Evolutionary conservation across 148 eudicot species (phyloP).

Genomic region (Spergularia bocconei): DNA sequence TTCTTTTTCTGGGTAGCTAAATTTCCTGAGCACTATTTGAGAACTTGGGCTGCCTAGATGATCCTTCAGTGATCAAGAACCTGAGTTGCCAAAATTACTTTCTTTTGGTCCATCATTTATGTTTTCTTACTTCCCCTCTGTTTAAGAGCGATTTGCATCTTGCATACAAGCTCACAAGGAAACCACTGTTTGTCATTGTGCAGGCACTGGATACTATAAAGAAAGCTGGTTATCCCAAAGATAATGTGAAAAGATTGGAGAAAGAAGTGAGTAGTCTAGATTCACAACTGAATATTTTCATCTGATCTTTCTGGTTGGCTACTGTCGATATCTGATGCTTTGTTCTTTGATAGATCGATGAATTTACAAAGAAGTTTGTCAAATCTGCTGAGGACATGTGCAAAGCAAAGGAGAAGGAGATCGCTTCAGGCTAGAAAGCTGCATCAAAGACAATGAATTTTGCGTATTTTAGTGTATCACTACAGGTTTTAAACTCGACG

Average conservation of each 20-base stretch:
- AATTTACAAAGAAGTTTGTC: slow-evolving; percentile 45
- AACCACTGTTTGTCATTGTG: slow-evolving; percentile 15
- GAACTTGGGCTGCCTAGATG: no score
- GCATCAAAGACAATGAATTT: neutral
- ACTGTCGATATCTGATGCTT: neutral
- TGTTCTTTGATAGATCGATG: slow-evolving; percentile 34
- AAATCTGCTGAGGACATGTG: slow-evolving; percentile 53
- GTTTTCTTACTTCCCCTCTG: neutral
- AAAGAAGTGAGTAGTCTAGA: slow-evolving; percentile 62
- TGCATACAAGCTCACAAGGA: neutral
- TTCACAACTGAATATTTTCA: neutral
- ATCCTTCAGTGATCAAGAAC: no score
- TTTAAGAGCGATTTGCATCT: neutral
- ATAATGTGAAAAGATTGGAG: slow-evolving; percentile 79
- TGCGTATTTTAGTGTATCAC: slow-evolving; percentile 3
- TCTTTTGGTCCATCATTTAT: no score
- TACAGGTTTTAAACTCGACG: slow-evolving; percentile 1
- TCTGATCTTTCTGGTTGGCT: neutral
- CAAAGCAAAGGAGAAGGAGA: slow-evolving; percentile 52
- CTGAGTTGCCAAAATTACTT: no score
- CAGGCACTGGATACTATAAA: slow-evolving; percentile 87
- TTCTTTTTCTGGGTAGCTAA: neutral
- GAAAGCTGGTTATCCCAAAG: slow-evolving; percentile 76
- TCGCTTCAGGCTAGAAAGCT: slow-evolving; percentile 31
- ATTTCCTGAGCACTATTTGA: no score